A percentile compares a stretch with the other conserved stretches of the same genome.
phyloP scores from a whole-genome alignment of 306 rosid species.

The Oemleria cerasiformis region DNA sequence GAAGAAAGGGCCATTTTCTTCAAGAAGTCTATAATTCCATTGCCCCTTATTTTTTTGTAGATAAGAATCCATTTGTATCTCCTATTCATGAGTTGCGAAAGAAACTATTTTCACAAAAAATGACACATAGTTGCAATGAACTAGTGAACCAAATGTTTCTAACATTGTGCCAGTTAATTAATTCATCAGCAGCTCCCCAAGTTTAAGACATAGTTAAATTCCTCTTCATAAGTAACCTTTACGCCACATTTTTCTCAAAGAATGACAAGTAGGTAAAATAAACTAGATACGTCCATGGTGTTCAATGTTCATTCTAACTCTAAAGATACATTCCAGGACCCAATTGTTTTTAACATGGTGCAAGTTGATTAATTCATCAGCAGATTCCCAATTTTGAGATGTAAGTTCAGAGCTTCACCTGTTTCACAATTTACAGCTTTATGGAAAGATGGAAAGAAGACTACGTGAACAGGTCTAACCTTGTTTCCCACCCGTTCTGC shows the following conservation, averaged over 20 bases:
- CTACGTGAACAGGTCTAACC: not conserved
- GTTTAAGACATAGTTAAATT: too few species aligned
- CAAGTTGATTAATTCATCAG: slow-evolving; percentile 7
- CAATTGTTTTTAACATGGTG: not conserved
- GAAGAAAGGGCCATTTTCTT: not conserved
- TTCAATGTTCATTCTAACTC: not conserved
- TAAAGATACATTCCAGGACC: not conserved
- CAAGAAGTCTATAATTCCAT: not conserved
- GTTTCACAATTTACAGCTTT: slow-evolving; percentile 1
- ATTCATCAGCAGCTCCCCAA: too few species aligned
- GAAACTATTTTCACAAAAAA: not conserved
- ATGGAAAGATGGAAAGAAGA: not conserved
- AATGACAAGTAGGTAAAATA: not conserved
- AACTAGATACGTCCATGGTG: not conserved
- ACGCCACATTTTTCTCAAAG: not conserved
- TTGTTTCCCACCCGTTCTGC: not conserved
- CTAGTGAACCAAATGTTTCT: not conserved
- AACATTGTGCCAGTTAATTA: too few species aligned
- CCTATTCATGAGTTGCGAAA: not conserved
- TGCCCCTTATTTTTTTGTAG: not conserved
- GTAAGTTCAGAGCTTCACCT: not conserved
- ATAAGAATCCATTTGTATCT: not conserved
- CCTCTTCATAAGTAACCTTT: too few species aligned
- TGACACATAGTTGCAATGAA: not conserved
- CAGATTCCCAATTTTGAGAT: not conserved